Percentiles rank a stretch among this genome's conserved stretches.
Evolutionary conservation across 176 grass and related monocot genomes (phyloP).

Genomic region (Oryza officinalis): DNA sequence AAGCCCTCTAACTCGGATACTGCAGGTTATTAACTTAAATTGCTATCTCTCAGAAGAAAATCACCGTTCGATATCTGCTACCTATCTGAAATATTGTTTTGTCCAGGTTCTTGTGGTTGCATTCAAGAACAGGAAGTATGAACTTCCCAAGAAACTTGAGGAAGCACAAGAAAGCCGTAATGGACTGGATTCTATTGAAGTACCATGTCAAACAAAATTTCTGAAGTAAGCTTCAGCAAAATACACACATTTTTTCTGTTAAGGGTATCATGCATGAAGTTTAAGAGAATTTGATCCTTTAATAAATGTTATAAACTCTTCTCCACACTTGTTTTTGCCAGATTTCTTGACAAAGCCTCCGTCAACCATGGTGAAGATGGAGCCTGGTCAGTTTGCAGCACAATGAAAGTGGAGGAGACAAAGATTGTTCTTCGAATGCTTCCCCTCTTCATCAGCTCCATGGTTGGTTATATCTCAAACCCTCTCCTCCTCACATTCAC

Average conservation of each 20-base stretch:
- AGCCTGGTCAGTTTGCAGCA: conserved; percentile 55
- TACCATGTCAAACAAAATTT: conserved; percentile 8
- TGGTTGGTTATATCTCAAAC: conserved; percentile 43
- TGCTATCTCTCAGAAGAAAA: not conserved
- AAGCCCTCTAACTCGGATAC: conserved; percentile 55
- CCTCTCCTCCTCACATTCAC: conserved; percentile 51
- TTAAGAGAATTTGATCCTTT: not conserved
- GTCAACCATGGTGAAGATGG: conserved; percentile 39
- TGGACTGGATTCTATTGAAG: conserved; percentile 7
- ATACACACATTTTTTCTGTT: not conserved
- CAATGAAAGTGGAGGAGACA: conserved; percentile 55
- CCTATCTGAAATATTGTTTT: conserved; percentile 1
- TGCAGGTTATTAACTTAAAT: conserved; percentile 42
- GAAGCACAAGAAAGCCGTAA: conserved; percentile 18
- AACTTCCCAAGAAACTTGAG: conserved; percentile 44
- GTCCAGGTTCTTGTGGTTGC: conserved; percentile 68
- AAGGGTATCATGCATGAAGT: not conserved
- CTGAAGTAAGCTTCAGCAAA: conserved; percentile 39
- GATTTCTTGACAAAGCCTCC: conserved; percentile 68
- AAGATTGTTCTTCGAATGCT: conserved; percentile 53
- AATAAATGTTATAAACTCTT: not conserved
- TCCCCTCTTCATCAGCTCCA: conserved; percentile 57
- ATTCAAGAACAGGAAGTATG: conserved; percentile 59
- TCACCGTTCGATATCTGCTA: not conserved
- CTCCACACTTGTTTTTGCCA: not conserved